Evolutionary conservation across 805 yeast species (phyloP), one percentile per base, ranked within the genome.

Genomic region (Lipomyces yamanashiensis): DNA sequence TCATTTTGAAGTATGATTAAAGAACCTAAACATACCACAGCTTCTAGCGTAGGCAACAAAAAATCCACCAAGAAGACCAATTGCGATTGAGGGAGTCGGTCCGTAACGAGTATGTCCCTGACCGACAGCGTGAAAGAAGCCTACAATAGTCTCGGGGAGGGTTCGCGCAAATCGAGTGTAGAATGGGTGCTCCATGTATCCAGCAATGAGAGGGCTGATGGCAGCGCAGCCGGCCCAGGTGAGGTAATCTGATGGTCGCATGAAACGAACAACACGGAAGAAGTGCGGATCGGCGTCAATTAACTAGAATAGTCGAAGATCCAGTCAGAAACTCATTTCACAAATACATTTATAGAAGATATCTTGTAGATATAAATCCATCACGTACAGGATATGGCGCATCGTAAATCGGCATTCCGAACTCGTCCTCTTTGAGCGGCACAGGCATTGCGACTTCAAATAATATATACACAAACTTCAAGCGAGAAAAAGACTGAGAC

Each of bases 211-310:
- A 5, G 89, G 89, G 28, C 81, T 84, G 2, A 80, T 78, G 10
- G 76, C 81, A 0, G 87, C 79, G 41, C 81, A 76, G 7, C 76
- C 76, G 4, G 79, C 84, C 81, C 85, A 75, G 19, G 79, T 74
- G 7, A 79, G 82, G 71, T 83, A 84, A 77, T 90, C 96, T 13
- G 87, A 79, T 21, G 83, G 75, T 74, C 96, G 82, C 78, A 89
- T 84, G 78, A 87, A 90, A 51, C 85, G 78, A 13, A 90, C 86
- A 37, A 90, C 96, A 64, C 89, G 81, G 44, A 75, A 72, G 77
- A 90, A 88, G 68, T 85, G 85, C 37, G 96, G 96, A 74, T 90
- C 96, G 57, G 83, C 80, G 74, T 90, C 96, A 71, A 90, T 90
- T 60, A 82, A 71, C 84, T 65, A 44, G 19, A n/a, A 17, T 7